Evolutionary conservation across 352 stramenopile species (phyloP).

Genomic region (Globisporangium takayamanum): DNA sequence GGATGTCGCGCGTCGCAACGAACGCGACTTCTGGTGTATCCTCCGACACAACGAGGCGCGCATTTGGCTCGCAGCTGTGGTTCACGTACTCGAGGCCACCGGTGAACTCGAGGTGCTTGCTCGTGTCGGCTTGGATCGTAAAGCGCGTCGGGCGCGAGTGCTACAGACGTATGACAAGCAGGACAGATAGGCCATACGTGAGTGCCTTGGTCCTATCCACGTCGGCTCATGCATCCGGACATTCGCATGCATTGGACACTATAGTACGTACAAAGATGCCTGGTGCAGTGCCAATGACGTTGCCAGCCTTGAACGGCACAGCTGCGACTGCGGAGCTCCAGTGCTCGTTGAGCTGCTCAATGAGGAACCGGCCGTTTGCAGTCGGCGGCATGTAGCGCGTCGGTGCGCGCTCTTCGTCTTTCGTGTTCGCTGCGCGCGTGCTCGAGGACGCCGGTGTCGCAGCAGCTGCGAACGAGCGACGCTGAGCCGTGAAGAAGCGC

Average conservation of each 20-base stretch:
- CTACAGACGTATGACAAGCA: neutral
- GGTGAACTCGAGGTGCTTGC: slow-evolving; percentile 81
- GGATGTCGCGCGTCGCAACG: slow-evolving; percentile 68
- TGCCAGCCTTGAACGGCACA: slow-evolving; percentile 47
- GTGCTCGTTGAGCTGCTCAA: slow-evolving; percentile 69
- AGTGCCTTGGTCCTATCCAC: neutral
- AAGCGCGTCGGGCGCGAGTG: slow-evolving; percentile 71
- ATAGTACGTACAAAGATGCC: slow-evolving; percentile 55
- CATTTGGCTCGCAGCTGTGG: slow-evolving; percentile 84
- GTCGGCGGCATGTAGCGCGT: slow-evolving; percentile 51
- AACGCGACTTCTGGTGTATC: slow-evolving; percentile 67
- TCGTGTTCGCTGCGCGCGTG: slow-evolving; percentile 13
- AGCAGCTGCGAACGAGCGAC: slow-evolving; percentile 39
- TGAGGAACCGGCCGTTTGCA: slow-evolving; percentile 59
- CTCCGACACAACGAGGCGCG: slow-evolving; percentile 70
- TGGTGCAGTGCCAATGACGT: slow-evolving; percentile 63
- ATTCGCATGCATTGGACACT: neutral
- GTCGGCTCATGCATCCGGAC: neutral
- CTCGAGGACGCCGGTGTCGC: slow-evolving; percentile 19
- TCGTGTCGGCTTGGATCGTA: slow-evolving; percentile 69
- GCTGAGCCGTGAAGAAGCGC: slow-evolving; percentile 20
- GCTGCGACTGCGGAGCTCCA: slow-evolving; percentile 71
- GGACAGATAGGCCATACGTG: slow-evolving; percentile 4
- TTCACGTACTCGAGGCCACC: slow-evolving; percentile 85
- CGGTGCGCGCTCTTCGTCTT: slow-evolving; percentile 22